Evolutionary conservation across 2,329 filamentous ascomycete genomes (phyloP).

Genomic region (Arthrobotrys megalospora): DNA sequence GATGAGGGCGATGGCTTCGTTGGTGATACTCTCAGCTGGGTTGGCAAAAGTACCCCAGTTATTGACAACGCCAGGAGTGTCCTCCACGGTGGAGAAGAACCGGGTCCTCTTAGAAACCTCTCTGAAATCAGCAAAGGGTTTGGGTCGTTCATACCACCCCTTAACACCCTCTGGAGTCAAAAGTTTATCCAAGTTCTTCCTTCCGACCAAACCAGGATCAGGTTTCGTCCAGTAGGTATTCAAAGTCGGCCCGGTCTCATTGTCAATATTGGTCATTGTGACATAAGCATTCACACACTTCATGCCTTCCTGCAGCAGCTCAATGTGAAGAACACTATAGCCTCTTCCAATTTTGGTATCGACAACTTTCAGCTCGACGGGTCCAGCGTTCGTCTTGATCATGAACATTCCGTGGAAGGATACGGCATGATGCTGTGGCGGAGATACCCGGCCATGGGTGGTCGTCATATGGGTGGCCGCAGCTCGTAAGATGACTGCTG

Average conservation of each 20-base stretch:
- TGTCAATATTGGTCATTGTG: constrained; percentile 75
- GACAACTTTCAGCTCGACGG: constrained; percentile 73
- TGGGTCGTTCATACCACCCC: constrained; percentile 54
- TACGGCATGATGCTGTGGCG: constrained; percentile 74
- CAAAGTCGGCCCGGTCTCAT: constrained; percentile 72
- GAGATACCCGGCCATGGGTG: constrained; percentile 69
- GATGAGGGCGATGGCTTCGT: constrained; percentile 60
- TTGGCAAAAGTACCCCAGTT: constrained; percentile 57
- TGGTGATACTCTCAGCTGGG: constrained; percentile 63
- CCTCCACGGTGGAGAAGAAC: constrained; percentile 38
- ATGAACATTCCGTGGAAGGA: constrained; percentile 78
- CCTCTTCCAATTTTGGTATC: constrained; percentile 77
- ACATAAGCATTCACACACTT: constrained; percentile 77
- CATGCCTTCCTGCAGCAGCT: constrained; percentile 73
- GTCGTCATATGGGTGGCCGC: constrained; percentile 74
- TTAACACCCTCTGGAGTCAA: constrained; percentile 62
- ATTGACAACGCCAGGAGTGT: constrained; percentile 43
- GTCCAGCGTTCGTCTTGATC: constrained; percentile 74
- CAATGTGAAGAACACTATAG: constrained; percentile 76
- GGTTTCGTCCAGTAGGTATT: constrained; percentile 72
- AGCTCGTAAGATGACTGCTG: constrained; percentile 75
- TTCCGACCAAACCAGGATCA: constrained; percentile 68
- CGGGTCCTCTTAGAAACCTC: constrained; percentile 64
- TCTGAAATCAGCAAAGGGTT: constrained; percentile 65
- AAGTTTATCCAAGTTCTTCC: constrained; percentile 63